Conservation (phyloP, 805 yeast genomes). For the Wickerhamomyces alni region DNA sequence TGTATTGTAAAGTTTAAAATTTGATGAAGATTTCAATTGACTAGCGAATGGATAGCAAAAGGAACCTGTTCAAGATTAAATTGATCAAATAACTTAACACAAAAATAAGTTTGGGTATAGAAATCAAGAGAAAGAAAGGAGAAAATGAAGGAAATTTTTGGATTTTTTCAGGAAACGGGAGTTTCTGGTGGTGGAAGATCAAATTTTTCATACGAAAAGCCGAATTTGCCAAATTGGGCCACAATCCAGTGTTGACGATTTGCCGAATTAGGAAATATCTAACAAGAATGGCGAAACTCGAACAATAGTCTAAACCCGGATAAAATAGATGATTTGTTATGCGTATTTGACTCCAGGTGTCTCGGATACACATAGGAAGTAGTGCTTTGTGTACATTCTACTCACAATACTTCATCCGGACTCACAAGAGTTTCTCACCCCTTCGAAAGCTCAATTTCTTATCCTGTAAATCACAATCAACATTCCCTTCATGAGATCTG, state of each 20-base stretch:
- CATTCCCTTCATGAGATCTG: too few species aligned
- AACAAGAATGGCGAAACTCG: constrained; percentile 1
- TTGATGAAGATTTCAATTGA: background rate
- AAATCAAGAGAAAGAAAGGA: background rate
- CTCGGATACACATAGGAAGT: too few species aligned
- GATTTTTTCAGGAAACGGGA: background rate
- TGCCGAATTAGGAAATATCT: background rate
- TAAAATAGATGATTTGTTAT: too few species aligned
- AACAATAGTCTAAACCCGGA: too few species aligned
- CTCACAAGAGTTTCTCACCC: too few species aligned
- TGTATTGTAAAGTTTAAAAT: background rate
- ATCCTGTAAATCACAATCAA: too few species aligned
- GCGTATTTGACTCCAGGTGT: too few species aligned
- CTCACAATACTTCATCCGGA: too few species aligned
- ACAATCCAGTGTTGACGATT: background rate
- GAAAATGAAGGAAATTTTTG: background rate
- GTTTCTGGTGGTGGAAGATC: background rate
- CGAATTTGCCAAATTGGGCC: background rate
- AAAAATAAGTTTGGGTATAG: background rate
- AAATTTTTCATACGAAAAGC: background rate
- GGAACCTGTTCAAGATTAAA: background rate
- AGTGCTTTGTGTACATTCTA: too few species aligned
- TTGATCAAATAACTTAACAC: background rate
- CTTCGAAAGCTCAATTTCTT: too few species aligned
- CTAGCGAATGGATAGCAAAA: background rate